These are phyloP conservation scores for Pseudogymnoascus sp. DNA, from an alignment of 2,329 filamentous ascomycete genomes.

Conservation along the genomic window DNA sequence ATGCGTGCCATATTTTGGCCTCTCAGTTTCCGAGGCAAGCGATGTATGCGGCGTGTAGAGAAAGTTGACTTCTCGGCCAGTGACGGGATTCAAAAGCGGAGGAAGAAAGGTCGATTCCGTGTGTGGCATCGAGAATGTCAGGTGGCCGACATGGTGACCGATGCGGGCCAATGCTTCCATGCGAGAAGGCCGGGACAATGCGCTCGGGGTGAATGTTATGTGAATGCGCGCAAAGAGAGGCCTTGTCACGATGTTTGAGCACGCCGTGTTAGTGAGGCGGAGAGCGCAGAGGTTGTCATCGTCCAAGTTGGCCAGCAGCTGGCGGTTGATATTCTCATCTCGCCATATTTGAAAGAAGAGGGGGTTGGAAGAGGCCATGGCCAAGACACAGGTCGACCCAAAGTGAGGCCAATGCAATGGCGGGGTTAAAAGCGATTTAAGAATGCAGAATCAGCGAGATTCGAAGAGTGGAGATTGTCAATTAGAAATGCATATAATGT, in stretches of 20 bases:
- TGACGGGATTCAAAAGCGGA: conserved; percentile 71
- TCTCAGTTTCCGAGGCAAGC: conserved; percentile 50
- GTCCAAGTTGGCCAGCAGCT: conserved; percentile 25
- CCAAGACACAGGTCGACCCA: conserved; percentile 12
- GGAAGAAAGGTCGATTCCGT: conserved; percentile 72
- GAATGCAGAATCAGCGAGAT: neutral
- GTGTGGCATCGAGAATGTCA: conserved; percentile 73
- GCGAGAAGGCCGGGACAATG: conserved; percentile 67
- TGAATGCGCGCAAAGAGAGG: conserved; percentile 61
- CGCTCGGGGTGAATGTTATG: conserved; percentile 64
- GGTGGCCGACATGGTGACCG: conserved; percentile 68
- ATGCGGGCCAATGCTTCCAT: conserved; percentile 70
- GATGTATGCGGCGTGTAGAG: conserved; percentile 72
- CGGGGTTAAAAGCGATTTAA: neutral
- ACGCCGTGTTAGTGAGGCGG: conserved; percentile 61
- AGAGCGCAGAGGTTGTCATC: conserved; percentile 43
- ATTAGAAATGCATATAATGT: conserved; percentile 1
- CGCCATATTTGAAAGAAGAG: conserved; percentile 27
- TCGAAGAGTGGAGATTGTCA: neutral
- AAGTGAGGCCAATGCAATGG: conserved; percentile 5
- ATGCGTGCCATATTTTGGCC: conserved; percentile 71
- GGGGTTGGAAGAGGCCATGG: conserved; percentile 26
- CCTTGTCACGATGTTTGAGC: conserved; percentile 62
- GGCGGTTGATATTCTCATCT: conserved; percentile 23
- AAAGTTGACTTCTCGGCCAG: conserved; percentile 71